Base-by-base conservation (phyloP, 169 alveolate species). In the Plasmodium berghei region DNA sequence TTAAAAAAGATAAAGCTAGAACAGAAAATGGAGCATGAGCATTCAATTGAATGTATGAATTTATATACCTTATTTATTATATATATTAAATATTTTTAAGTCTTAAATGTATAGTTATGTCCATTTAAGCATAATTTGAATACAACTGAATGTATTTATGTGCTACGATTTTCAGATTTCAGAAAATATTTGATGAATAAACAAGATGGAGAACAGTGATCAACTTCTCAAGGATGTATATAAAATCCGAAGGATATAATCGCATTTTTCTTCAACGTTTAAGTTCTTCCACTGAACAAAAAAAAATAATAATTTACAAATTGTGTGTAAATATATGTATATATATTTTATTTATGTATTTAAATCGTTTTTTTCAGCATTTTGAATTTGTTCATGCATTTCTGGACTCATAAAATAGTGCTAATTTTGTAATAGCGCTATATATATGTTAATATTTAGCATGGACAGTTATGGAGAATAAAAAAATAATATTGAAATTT, bases 281-380 rank as follows among this genome's bases (percentile, higher is more conserved):
- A 86, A 62, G 28, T 62, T 49, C 48, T 86, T 86, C 91, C 91
- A 86, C 91, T 86, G 20, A 34, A 64, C 49, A 80, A 55, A 66
- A 64, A 64, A 64, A 63, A 71, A 71, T 20, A 71, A 71, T 3
- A 34, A 34, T 34, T 34, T 8, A 5, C 0, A 34, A 34, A 34
- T 3, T 1, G 42, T 34, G 42, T 34, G 5, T 34, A 34, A 34
- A 34, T 3, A 48, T 46, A 20, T 12, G 54, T 58, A n/a, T 62
- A 28, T 42, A 56, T 56, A 56, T 56, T 4, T 56, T 56, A 58
- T 58, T 14, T 58, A 20, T 20, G n/a, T 0, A 28, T 18, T n/a
- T n/a, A 14, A 58, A 0, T 34, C 8, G 42, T 34, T 34, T 28
- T 34, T 34, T 1, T 4, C 42, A 3, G 42, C 42, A 34, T 34